Evolutionary conservation across 2,329 filamentous ascomycete species (phyloP).

Genomic region (Pseudopyricularia cyperi): DNA sequence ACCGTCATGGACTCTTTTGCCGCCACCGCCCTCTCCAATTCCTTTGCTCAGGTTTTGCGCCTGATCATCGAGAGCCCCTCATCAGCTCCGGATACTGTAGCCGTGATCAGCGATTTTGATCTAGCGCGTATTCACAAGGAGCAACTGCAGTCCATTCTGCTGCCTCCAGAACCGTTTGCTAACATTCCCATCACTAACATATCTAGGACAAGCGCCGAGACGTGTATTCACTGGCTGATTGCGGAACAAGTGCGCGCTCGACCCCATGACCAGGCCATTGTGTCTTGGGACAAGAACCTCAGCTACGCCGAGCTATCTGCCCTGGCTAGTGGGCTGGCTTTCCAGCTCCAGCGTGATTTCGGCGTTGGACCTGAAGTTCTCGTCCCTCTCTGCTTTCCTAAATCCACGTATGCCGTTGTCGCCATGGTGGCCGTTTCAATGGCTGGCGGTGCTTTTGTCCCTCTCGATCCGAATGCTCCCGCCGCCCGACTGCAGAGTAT

Average conservation of each 20-base stretch:
- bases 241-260: slow-evolving; percentile 2
- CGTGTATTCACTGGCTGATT: not conserved
- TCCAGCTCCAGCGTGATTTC: not conserved
- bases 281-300: slow-evolving; percentile 15
- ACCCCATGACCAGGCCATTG: slow-evolving; percentile 14
- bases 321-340: slow-evolving; percentile 20
- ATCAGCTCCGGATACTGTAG: not conserved
- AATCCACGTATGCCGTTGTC: slow-evolving; percentile 10
- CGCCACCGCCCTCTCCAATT: not conserved
- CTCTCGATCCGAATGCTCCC: slow-evolving; percentile 8
- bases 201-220: not conserved
- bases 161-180: not conserved
- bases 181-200: not conserved
- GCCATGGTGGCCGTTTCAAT: slow-evolving; percentile 12
- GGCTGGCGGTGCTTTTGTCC: slow-evolving; percentile 12
- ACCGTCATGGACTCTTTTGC: not conserved
- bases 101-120: not conserved
- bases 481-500: slow-evolving; percentile 5
- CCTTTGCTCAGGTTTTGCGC: not conserved
- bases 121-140: not conserved
- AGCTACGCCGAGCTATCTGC: slow-evolving; percentile 17
- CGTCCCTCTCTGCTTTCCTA: slow-evolving; percentile 11
- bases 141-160: not conserved
- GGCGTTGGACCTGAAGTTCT: slow-evolving; percentile 8
- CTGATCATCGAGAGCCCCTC: not conserved